A percentile compares a stretch with the other conserved stretches of the same genome.
Evolutionary conservation across 2,329 filamentous ascomycete genomes (phyloP).

Genomic region (Neopestalotiopsis sp.): DNA sequence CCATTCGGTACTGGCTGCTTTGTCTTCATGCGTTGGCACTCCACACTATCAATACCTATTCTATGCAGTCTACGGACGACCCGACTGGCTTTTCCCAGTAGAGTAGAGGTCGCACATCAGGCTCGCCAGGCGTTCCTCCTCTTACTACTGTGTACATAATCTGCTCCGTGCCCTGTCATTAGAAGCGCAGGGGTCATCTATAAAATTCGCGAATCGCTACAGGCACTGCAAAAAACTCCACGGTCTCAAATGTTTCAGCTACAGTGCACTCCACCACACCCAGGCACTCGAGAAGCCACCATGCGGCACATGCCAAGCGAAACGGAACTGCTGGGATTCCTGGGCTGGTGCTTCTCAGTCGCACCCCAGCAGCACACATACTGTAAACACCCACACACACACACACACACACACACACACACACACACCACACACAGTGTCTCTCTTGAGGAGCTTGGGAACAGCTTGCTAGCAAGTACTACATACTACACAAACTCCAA

Average conservation of each 20-base stretch:
- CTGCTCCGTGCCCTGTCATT: slow-evolving; percentile 6
- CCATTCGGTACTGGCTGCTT: neutral
- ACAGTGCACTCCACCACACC: slow-evolving; percentile 6
- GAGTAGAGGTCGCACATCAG: neutral
- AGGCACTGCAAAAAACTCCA: slow-evolving; percentile 2
- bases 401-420: neutral
- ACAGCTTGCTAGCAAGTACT: too few species aligned
- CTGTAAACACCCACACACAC: neutral
- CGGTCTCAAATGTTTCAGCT: slow-evolving; percentile 11
- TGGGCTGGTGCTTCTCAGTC: neutral
- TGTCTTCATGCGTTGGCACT: neutral
- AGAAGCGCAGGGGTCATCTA: slow-evolving; percentile 1
- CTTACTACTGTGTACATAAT: neutral
- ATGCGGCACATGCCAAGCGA: slow-evolving; percentile 11
- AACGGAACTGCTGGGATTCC: slow-evolving; percentile 2
- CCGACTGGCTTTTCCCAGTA: neutral
- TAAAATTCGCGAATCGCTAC: slow-evolving; percentile 13
- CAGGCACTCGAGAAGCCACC: neutral
- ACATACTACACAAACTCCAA: too few species aligned
- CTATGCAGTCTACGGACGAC: too few species aligned
- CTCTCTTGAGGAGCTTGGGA: too few species aligned
- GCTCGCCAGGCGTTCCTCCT: neutral
- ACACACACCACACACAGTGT: too few species aligned
- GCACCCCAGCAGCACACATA: neutral
- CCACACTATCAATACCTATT: neutral